These are phyloP conservation scores for Sedum album DNA, from an alignment of 164 flowering plant species.

Conservation along the genomic window DNA sequence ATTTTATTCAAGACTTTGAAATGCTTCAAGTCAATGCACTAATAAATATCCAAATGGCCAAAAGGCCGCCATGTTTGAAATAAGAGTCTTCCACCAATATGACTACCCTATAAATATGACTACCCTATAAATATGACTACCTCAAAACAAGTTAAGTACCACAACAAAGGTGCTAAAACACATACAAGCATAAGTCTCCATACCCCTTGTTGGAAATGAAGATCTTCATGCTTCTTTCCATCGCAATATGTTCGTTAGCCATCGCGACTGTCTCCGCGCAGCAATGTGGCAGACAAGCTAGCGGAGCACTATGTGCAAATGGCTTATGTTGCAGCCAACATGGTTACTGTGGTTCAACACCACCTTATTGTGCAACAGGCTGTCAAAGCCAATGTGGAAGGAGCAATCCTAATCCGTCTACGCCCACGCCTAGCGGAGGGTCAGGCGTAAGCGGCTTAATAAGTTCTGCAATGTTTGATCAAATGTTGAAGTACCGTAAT, in stretches of 20 bases:
- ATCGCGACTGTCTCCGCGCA: neutral
- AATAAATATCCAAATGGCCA: neutral
- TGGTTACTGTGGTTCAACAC: constrained; percentile 14
- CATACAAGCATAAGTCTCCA: neutral
- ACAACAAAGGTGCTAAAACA: neutral
- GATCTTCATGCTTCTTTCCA: neutral
- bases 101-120: neutral
- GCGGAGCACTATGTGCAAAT: no score
- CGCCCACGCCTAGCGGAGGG: constrained; percentile 5
- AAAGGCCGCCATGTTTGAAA: neutral
- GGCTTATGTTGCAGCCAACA: constrained; percentile 27
- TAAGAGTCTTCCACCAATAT: neutral
- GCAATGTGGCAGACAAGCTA: constrained; percentile 28
- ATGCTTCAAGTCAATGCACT: no score
- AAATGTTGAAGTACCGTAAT: constrained; percentile 24
- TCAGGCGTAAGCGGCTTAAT: constrained; percentile 15
- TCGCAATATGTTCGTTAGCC: neutral
- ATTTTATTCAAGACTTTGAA: no score
- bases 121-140: neutral
- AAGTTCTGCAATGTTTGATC: constrained; percentile 15
- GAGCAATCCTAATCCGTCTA: neutral
- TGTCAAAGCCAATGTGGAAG: constrained; percentile 13
- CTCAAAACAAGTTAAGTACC: neutral
- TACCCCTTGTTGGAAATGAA: neutral
- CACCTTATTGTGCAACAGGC: constrained; percentile 1